Evolutionary conservation across 192 early-diverging fungal species (phyloP).

Genomic region (Backusella westeae): DNA sequence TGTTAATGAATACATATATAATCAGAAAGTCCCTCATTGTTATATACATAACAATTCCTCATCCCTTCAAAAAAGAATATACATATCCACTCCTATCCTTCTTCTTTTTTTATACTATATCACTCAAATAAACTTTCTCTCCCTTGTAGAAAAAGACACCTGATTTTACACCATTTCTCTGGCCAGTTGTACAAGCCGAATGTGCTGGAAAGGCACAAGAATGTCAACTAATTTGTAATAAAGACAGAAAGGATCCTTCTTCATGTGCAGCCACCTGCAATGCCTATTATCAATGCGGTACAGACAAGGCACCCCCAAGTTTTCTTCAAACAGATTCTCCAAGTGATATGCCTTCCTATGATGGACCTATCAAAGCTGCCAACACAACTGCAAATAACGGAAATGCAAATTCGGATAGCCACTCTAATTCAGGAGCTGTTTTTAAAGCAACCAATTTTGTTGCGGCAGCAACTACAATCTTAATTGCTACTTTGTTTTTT

Average conservation of each 20-base stretch:
- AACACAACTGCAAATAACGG: background rate
- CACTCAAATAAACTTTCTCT: background rate
- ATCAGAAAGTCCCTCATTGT: background rate
- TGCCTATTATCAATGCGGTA: slow-evolving; percentile 28
- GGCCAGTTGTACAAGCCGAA: slow-evolving; percentile 30
- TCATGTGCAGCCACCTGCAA: slow-evolving; percentile 28
- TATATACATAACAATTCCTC: slow-evolving; percentile 2
- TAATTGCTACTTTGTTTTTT: slow-evolving; percentile 9
- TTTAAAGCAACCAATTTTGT: slow-evolving; percentile 7
- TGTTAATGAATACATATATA: background rate
- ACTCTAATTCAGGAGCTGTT: slow-evolving; percentile 1
- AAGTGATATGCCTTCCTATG: slow-evolving; percentile 24
- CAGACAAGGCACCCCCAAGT: slow-evolving; percentile 27
- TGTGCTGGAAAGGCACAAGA: slow-evolving; percentile 26
- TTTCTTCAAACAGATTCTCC: slow-evolving; percentile 24
- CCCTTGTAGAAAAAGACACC: slow-evolving; percentile 18
- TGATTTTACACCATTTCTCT: slow-evolving; percentile 16
- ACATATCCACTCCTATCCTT: background rate
- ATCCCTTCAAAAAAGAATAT: background rate
- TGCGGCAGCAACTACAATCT: background rate
- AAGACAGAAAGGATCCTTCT: background rate
- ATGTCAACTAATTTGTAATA: slow-evolving; percentile 22
- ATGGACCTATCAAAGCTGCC: slow-evolving; percentile 12
- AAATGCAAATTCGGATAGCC: background rate
- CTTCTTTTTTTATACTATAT: background rate